Evolutionary conservation across 2,329 filamentous ascomycete species (phyloP).

Genomic region (Leptographium wingfieldii): DNA sequence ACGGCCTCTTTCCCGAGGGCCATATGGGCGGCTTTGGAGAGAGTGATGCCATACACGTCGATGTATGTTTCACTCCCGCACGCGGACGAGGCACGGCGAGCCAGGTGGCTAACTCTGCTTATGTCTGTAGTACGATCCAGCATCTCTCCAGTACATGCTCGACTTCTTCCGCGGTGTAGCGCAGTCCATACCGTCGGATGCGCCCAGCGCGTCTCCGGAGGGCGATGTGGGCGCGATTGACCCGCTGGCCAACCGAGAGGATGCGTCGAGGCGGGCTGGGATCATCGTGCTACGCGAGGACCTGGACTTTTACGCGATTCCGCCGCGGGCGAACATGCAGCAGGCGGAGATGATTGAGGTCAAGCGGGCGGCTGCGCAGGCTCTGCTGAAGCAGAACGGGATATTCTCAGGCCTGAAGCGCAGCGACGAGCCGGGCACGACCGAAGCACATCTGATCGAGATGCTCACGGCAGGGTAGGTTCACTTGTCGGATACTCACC

Average conservation of each 20-base stretch:
- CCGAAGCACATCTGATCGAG: slow-evolving; percentile 95
- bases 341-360: slow-evolving; percentile 90
- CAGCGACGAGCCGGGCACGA: slow-evolving; percentile 91
- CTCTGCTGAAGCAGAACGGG: slow-evolving; percentile 78
- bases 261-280: slow-evolving; percentile 79
- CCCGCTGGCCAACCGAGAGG: slow-evolving; percentile 57
- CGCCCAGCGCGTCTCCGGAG: slow-evolving; percentile 49
- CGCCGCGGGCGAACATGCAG: slow-evolving; percentile 70
- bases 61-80: slow-evolving; percentile 43
- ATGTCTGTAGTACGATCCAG: slow-evolving; percentile 77
- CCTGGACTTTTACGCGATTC: slow-evolving; percentile 94
- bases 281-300: slow-evolving; percentile 97
- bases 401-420: slow-evolving; percentile 94
- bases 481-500: slow-evolving; percentile 8
- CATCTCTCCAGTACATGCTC: slow-evolving; percentile 95
- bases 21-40: slow-evolving; percentile 91
- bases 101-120: neutral
- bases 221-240: slow-evolving; percentile 57
- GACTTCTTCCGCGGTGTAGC: slow-evolving; percentile 96
- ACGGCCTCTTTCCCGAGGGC: slow-evolving; percentile 93
- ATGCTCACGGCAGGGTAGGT: slow-evolving; percentile 95
- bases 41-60: slow-evolving; percentile 88
- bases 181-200: slow-evolving; percentile 77
- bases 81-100: slow-evolving; percentile 8
- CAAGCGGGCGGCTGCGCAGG: slow-evolving; percentile 79